Conservation (phyloP, 2,329 filamentous ascomycete species). For the Aureobasidium lini region DNA sequence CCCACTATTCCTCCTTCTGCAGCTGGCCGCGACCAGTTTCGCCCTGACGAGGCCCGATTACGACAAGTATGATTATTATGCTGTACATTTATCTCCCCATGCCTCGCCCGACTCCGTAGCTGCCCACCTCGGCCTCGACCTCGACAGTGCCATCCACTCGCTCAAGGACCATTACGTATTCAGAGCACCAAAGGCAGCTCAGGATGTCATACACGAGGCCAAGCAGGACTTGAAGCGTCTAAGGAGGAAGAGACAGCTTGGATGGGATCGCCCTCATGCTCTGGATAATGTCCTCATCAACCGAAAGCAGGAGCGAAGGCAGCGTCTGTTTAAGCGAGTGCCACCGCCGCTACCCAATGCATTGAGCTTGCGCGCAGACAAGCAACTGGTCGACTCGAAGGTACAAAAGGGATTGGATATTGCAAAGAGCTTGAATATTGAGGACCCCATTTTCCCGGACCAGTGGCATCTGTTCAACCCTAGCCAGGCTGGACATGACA, state of each 20-base stretch:
- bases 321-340: constrained; percentile 53
- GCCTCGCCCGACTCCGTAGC: constrained; percentile 64
- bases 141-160: constrained; percentile 75
- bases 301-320: constrained; percentile 65
- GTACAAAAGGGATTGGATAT: constrained; percentile 54
- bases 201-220: constrained; percentile 45
- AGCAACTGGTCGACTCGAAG: constrained; percentile 33
- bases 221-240: constrained; percentile 48
- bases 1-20: constrained; percentile 6
- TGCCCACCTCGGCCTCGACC: constrained; percentile 61
- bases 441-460: constrained; percentile 82
- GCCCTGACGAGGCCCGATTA: constrained; percentile 38
- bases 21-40: constrained; percentile 5
- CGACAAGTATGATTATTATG: constrained; percentile 82
- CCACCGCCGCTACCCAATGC: constrained; percentile 23
- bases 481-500: constrained; percentile 72
- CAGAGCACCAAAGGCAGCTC: constrained; percentile 53
- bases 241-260: constrained; percentile 53
- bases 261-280: constrained; percentile 43
- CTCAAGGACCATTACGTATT: constrained; percentile 81
- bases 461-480: constrained; percentile 96
- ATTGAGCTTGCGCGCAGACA: constrained; percentile 9
- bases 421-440: constrained; percentile 61
- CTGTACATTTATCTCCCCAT: constrained; percentile 67
- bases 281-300: constrained; percentile 70